phyloP scores from a whole-genome alignment of 805 yeast genomes.

The Wickerhamomyces xylosicus region DNA sequence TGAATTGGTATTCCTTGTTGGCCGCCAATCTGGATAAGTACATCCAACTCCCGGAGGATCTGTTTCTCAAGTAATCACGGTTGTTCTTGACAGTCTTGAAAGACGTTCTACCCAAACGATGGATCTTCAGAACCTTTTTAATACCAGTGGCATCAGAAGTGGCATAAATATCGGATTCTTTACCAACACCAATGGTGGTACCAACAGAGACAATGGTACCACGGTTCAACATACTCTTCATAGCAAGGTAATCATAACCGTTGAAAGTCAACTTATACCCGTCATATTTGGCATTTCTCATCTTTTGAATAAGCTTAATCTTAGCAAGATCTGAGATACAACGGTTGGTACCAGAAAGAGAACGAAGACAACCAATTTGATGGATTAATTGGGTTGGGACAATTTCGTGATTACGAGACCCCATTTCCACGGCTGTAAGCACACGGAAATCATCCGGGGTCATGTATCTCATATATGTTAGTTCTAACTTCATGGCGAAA shows the following conservation, averaged over 20 bases:
- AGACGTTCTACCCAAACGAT: conserved; percentile 88
- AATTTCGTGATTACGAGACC: conserved; percentile 86
- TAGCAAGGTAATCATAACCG: conserved; percentile 89
- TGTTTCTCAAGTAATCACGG: conserved; percentile 74
- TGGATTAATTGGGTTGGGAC: conserved; percentile 85
- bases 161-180: conserved; percentile 90
- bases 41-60: conserved; percentile 86
- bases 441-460: conserved; percentile 87
- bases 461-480: conserved; percentile 87
- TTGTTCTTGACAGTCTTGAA: conserved; percentile 88
- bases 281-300: conserved; percentile 89
- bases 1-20: conserved; percentile 81
- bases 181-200: conserved; percentile 89
- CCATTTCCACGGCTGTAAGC: conserved; percentile 80
- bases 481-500: conserved; percentile 72
- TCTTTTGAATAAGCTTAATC: conserved; percentile 60
- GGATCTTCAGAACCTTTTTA: conserved; percentile 78
- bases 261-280: conserved; percentile 84
- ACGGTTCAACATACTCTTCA: conserved; percentile 72
- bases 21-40: conserved; percentile 84
- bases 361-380: conserved; percentile 66
- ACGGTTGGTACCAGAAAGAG: conserved; percentile 66
- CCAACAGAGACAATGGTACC: conserved; percentile 72
- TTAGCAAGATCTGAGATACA: conserved; percentile 83
- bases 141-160: conserved; percentile 58